Conservation (phyloP, 352 stramenopile species). For the Pythium angustatum region DNA sequence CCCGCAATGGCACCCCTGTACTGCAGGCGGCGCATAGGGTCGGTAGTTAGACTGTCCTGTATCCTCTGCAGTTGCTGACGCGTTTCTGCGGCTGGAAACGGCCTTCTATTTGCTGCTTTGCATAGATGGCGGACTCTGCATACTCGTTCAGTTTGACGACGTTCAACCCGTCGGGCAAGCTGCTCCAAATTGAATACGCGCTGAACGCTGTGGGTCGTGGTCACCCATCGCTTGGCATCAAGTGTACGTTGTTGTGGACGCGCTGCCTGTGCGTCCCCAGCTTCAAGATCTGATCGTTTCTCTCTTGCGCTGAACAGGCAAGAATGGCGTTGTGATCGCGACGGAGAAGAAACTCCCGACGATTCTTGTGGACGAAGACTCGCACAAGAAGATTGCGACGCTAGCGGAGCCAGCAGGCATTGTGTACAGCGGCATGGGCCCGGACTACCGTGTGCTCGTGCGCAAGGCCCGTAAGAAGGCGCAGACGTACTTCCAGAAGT, state of each 20-base stretch:
- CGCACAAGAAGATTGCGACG: constrained; percentile 96
- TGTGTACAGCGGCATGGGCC: constrained; percentile 97
- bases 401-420: constrained; percentile 93
- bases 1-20: not conserved
- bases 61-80: constrained; percentile 7
- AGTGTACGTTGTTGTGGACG: constrained; percentile 53
- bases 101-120: not conserved
- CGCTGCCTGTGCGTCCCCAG: no score
- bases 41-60: not conserved
- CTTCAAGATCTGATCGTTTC: not conserved
- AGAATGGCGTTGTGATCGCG: constrained; percentile 99
- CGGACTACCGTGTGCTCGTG: constrained; percentile 98
- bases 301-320: constrained; percentile 66
- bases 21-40: not conserved
- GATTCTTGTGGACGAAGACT: constrained; percentile 94
- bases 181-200: constrained; percentile 99
- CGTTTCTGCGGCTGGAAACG: not conserved
- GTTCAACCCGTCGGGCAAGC: constrained; percentile 98
- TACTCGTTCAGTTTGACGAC: constrained; percentile 99
- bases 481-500: constrained; percentile 95
- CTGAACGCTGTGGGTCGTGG: constrained; percentile 98
- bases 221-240: constrained; percentile 97
- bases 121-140: constrained; percentile 93
- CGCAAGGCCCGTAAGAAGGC: constrained; percentile 96
- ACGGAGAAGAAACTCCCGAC: constrained; percentile 98